Evolutionary conservation across 345 rosid species (phyloP).

Genomic region (Sonneratia caseolaris): DNA sequence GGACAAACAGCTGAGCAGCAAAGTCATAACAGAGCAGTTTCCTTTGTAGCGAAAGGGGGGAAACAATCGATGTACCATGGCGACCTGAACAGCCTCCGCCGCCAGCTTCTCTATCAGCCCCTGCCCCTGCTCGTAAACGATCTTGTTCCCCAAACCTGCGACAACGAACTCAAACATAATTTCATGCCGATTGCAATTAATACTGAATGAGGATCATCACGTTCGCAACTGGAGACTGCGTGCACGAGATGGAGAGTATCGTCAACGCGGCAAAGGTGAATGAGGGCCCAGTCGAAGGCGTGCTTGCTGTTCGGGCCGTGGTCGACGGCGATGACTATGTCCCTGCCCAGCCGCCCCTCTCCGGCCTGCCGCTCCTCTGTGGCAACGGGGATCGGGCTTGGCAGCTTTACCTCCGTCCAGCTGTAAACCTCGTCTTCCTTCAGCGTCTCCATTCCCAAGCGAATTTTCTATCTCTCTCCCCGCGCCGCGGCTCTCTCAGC

Average conservation of each 20-base stretch:
- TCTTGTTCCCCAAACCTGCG: constrained; percentile 42
- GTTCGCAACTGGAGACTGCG: constrained; percentile 56
- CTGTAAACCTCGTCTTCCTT: constrained; percentile 50
- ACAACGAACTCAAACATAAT: neutral
- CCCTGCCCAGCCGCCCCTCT: constrained; percentile 61
- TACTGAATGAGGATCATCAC: neutral
- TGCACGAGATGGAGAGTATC: constrained; percentile 81
- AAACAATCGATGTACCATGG: constrained; percentile 40
- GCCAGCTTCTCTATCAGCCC: constrained; percentile 71
- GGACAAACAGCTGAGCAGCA: too few relatives aligned
- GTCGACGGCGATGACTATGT: constrained; percentile 46
- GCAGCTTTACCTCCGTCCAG: constrained; percentile 54
- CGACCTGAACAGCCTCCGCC: constrained; percentile 62
- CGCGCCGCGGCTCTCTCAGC: neutral
- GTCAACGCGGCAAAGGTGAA: constrained; percentile 71
- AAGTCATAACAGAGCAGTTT: too few relatives aligned
- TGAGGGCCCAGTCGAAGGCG: constrained; percentile 63
- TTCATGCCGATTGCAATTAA: neutral
- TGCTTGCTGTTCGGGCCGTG: constrained; percentile 61
- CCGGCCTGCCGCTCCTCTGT: constrained; percentile 55
- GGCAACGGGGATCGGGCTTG: constrained; percentile 41
- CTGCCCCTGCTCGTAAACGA: constrained; percentile 55
- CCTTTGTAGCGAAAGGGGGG: too few relatives aligned
- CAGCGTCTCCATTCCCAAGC: constrained; percentile 37
- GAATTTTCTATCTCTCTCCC: neutral